Conservation (phyloP, 345 rosid genomes). For the Fremontodendron californicum region DNA sequence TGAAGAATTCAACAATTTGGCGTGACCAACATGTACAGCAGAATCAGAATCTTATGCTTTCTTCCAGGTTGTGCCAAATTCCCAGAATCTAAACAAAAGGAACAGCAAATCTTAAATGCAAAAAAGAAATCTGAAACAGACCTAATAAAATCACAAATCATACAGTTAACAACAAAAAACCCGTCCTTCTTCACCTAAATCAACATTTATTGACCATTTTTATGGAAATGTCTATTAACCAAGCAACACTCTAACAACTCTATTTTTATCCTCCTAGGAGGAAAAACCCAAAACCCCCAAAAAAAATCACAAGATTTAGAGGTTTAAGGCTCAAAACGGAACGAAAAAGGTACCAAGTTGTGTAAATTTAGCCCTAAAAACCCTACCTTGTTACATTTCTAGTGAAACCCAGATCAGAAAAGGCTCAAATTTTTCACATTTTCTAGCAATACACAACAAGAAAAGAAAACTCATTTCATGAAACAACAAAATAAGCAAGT, state of each 20-base stretch:
- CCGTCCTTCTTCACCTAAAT: background rate
- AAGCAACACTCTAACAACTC: background rate
- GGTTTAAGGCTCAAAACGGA: background rate
- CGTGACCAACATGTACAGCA: background rate
- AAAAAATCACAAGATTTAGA: constrained; percentile 10
- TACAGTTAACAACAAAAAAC: background rate
- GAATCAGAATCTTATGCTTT: constrained; percentile 3
- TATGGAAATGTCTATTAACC: background rate
- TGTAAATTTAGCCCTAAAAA: constrained; percentile 10
- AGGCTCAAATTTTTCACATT: background rate
- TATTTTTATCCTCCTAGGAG: background rate
- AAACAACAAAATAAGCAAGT: constrained; percentile 14
- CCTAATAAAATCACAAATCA: background rate
- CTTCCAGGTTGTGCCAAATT: constrained; percentile 8
- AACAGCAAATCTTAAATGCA: constrained; percentile 5
- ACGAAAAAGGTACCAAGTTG: background rate
- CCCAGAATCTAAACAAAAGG: background rate
- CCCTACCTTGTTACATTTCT: background rate
- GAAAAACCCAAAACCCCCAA: constrained; percentile 15
- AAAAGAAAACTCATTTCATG: constrained; percentile 35
- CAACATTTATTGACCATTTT: background rate
- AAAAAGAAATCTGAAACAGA: background rate
- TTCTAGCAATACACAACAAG: background rate
- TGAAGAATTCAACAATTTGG: background rate
- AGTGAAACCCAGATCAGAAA: background rate